Base-by-base conservation (phyloP, 2,329 filamentous ascomycete species). In the Apiospora rasikravindrae region DNA sequence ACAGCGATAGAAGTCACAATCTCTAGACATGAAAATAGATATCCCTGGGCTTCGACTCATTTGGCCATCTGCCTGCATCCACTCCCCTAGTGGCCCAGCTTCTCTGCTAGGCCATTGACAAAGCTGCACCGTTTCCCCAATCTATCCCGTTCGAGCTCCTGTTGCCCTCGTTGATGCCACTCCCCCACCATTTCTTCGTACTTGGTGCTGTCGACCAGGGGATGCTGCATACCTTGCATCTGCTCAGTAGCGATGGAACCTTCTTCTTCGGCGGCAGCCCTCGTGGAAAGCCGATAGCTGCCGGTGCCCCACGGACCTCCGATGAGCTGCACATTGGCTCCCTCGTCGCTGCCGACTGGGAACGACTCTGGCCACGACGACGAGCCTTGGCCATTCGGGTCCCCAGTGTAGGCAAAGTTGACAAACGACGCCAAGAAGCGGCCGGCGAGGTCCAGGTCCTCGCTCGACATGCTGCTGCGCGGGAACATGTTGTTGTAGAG, bases 51-150 rank as follows among this genome's bases (percentile, higher is more conserved):
- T 47, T 47, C 5, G 19, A 10, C 6, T n/a, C 45, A n/a, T 47
- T 47, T 2, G 14, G 14, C 2, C 7, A n/a, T 47, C 45, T 47
- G 19, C 19, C 19, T 45, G n/a, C n/a, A 45, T 45, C 44, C 2
- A 19, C 14, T 45, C 44, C 8, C 37, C 26, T 47, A 67, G 8
- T 67, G 66, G n/a, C 66, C 66, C 3, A 78, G 53, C 71, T 76
- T 77, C 49, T 77, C 75, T 2, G 76, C 49, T 1, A 78, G 71
- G 0, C 70, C 74, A 26, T 76, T 72, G 71, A 77, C 74, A 70
- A 76, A 78, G 5, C 66, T 64, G 26, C 77, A 78, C 37, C 77
- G 53, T 69, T 76, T 68, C 0, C 77, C 22, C 24, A 78, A 42
- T 29, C 70, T 75, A 57, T 78, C 71, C n/a, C 72, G 67, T 26